Evolutionary conservation across 2,329 filamentous ascomycete species (phyloP).

Genomic region (Curvularia spicifera): DNA sequence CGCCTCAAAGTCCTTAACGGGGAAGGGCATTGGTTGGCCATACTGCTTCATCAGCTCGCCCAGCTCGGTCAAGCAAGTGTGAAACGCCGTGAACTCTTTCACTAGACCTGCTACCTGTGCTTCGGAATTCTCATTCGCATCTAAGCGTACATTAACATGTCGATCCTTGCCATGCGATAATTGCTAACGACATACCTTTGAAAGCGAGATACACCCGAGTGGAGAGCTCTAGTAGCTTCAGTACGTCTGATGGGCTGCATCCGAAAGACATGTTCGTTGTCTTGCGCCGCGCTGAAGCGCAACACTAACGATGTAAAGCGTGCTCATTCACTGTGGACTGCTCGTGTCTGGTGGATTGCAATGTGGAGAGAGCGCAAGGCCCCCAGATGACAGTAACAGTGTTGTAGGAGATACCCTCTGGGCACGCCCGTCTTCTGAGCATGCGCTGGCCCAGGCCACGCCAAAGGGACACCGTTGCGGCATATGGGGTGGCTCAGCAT

Average conservation of each 20-base stretch:
- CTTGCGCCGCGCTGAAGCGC: slow-evolving; percentile 40
- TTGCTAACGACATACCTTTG: slow-evolving; percentile 31
- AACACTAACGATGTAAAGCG: slow-evolving; percentile 16
- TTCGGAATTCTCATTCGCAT: slow-evolving; percentile 46
- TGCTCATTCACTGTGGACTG: slow-evolving; percentile 32
- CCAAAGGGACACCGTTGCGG: slow-evolving; percentile 19
- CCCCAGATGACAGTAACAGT: slow-evolving; percentile 13
- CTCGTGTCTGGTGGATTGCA: slow-evolving; percentile 13
- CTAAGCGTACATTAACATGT: slow-evolving; percentile 24
- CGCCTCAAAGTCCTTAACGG: slow-evolving; percentile 39
- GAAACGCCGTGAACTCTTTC: slow-evolving; percentile 40
- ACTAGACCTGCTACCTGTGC: slow-evolving; percentile 42
- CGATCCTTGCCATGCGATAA: not conserved
- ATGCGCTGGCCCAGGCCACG: slow-evolving; percentile 18
- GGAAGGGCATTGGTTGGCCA: slow-evolving; percentile 41
- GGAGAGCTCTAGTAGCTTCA: slow-evolving; percentile 43
- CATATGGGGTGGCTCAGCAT: slow-evolving; percentile 25
- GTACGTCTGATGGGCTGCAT: slow-evolving; percentile 39
- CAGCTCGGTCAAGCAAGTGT: slow-evolving; percentile 36
- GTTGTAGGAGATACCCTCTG: slow-evolving; percentile 20
- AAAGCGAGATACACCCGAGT: slow-evolving; percentile 44
- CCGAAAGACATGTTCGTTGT: slow-evolving; percentile 39
- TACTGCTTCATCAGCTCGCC: slow-evolving; percentile 43
- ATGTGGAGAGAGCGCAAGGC: slow-evolving; percentile 26
- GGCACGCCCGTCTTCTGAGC: slow-evolving; percentile 9